These are phyloP conservation scores for Neofusicoccum laricinum DNA, from an alignment of 2,329 filamentous ascomycete genomes.

Conservation along the genomic window DNA sequence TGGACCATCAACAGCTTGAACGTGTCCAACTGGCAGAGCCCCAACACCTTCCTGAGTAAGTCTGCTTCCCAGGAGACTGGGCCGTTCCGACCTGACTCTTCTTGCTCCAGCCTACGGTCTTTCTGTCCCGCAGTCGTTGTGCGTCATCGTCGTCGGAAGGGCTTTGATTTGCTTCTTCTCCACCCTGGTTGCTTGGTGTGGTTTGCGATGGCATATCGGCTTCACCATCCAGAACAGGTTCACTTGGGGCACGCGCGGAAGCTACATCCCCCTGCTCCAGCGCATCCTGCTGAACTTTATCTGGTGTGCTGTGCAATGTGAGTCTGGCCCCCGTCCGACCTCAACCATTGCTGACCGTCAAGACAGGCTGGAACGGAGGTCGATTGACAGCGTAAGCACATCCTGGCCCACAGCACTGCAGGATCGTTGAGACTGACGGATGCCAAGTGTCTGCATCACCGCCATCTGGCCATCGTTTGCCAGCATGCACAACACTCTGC, in stretches of 20 bases:
- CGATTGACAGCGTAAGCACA: constrained; percentile 24
- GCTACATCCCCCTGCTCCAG: constrained; percentile 49
- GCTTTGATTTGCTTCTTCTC: constrained; percentile 45
- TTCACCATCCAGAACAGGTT: constrained; percentile 51
- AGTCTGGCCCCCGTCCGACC: constrained; percentile 19
- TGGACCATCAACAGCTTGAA: constrained; percentile 41
- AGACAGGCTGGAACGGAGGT: constrained; percentile 34
- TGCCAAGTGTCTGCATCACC: constrained; percentile 29
- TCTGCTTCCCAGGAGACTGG: not conserved
- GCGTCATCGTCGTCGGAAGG: constrained; percentile 46
- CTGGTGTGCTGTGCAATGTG: constrained; percentile 50
- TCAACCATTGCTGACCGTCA: constrained; percentile 6
- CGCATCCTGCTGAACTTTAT: constrained; percentile 51
- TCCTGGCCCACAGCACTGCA: not conserved
- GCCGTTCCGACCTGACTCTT: not conserved
- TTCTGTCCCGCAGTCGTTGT: constrained; percentile 48
- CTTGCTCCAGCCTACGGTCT: constrained; percentile 39
- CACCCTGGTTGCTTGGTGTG: constrained; percentile 47
- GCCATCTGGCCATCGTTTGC: constrained; percentile 37
- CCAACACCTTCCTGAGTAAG: constrained; percentile 45
- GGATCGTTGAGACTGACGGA: not conserved
- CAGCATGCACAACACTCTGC: constrained; percentile 32
- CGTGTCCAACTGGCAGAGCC: constrained; percentile 47
- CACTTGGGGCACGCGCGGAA: constrained; percentile 49
- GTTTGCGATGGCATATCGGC: constrained; percentile 51